Evolutionary conservation across 2,329 filamentous ascomycete genomes (phyloP), one percentile per base, ranked within the genome.

Genomic region (Fusarium sp.): DNA sequence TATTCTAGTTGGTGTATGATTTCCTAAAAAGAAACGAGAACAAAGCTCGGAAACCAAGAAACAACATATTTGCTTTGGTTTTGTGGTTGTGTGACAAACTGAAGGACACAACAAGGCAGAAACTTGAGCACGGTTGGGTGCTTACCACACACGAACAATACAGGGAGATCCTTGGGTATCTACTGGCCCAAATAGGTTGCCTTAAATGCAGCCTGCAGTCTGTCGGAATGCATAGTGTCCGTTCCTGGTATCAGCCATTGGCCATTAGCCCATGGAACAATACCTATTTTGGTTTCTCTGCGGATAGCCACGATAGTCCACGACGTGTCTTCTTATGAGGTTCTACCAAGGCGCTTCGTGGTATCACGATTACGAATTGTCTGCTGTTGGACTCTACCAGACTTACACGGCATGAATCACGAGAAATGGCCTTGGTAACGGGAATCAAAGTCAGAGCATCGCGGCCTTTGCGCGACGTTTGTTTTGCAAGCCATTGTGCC

Each of bases 291-390:
- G 21, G 60, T 47, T 33, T 28, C 50, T 64, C 49, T 57, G 32
- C 43, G n/a, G 50, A 54, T 59, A 58, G 60, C 50, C 43, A 58
- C 38, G 49, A 40, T 42, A 43, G 12, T 37, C 35, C 40, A 58
- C 67, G 32, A 64, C 67, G 50, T 69, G 66, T 59, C 67, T 49
- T 53, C 59, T 28, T 56, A 44, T 43, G 43, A 71, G 61, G 67
- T 57, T 43, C 43, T 60, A 38, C 49, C 25, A 37, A 59, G 25
- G 44, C 25, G 42, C 38, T n/a, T 69, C 35, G 53, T 65, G 61
- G 67, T 71, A 62, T 52, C 44, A 71, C 61, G 44, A 61, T 62
- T 62, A 49, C 67, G 52, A 71, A 52, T 47, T 49, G 32, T 43
- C 38, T 71, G 16, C 43, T 38, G 25, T 56, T 35, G 46, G 40